A percentile compares a stretch with the other conserved stretches of the same genome.
phyloP scores from a whole-genome alignment of 31 red algal genomes.

The Bonnemaisonia californica region DNA sequence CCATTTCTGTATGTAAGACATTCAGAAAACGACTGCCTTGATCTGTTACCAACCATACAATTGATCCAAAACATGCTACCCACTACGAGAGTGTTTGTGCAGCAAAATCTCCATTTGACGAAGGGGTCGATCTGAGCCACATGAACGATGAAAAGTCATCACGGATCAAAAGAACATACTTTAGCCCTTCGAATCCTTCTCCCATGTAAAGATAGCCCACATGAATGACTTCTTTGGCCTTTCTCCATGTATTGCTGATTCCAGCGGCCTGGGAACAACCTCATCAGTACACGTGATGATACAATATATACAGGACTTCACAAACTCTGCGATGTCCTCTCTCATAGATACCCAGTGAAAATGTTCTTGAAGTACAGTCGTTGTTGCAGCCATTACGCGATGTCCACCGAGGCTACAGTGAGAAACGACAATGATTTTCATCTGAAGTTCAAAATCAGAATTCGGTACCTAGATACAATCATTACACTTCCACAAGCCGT shows the following conservation, averaged over 20 bases:
- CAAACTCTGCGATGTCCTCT: slow-evolving; percentile 6
- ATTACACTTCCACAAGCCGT: neutral
- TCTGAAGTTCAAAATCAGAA: neutral
- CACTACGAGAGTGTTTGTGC: neutral
- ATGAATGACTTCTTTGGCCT: slow-evolving; percentile 52
- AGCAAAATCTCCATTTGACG: neutral
- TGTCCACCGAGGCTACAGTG: neutral
- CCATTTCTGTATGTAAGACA: no score
- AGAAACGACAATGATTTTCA: neutral
- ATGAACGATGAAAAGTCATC: slow-evolving; percentile 21
- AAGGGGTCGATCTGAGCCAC: neutral
- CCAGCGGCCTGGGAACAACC: slow-evolving; percentile 7
- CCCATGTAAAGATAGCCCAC: slow-evolving; percentile 40
- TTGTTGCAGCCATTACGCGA: neutral
- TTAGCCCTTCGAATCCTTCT: neutral
- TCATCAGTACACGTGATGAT: neutral
- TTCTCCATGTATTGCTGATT: slow-evolving; percentile 5
- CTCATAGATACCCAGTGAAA: neutral
- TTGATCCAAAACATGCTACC: neutral
- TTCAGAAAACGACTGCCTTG: no score
- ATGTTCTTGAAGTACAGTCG: neutral
- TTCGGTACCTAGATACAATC: neutral
- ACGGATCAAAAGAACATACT: slow-evolving; percentile 23
- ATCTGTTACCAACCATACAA: slow-evolving; percentile 5
- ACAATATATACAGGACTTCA: slow-evolving; percentile 14